Base-by-base conservation (phyloP, 2,329 filamentous ascomycete genomes). In the Trichocomaceae sp. region DNA sequence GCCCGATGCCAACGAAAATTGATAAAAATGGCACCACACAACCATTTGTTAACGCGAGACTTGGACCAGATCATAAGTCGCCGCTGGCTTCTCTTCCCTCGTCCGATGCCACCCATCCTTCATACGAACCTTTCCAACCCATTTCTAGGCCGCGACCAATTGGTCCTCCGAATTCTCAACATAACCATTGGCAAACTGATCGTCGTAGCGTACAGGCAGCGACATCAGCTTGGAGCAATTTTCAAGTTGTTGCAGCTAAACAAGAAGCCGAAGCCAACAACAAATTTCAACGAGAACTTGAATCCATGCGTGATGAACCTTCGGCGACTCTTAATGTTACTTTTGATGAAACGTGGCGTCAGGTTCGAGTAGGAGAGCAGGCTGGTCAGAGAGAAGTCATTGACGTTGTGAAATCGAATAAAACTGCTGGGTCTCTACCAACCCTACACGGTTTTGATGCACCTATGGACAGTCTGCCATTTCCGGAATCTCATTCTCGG, bases 341-440 rank as follows among this genome's bases (percentile, higher is more conserved):
- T 64, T 74, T 76, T 54, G 67, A 73, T 41, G 72, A 77, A 56
- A 76, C 75, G 13, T 78, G 75, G 74, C 71, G 72, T 41, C 73
- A 77, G 58, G 70, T 75, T 20, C 69, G 71, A 22, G 59, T 67
- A 15, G 72, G 70, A 46, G 72, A 76, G 22, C 67, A 75, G 41
- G 63, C 61, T 45, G 69, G 67, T 49, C 67, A 72, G 56, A 69
- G 74, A 50, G 66, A 73, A 35, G 61, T 75, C 17, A 63, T 72
- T 35, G 63, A 63, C 19, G 64, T 74, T 31, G 60, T 69, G n/a
- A 69, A 69, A 50, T 62, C 66, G n/a, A 60, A 63, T 51, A 62
- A 68, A 19, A 57, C 58, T 46, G 50, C 58, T 57, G 47, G 60
- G 41, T 56, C 69, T 33, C 58, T 70, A 8, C 58, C 68, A 10